phyloP scores from a whole-genome alignment of 2,329 filamentous ascomycete species.

The Aspergillus transmontanensis region DNA sequence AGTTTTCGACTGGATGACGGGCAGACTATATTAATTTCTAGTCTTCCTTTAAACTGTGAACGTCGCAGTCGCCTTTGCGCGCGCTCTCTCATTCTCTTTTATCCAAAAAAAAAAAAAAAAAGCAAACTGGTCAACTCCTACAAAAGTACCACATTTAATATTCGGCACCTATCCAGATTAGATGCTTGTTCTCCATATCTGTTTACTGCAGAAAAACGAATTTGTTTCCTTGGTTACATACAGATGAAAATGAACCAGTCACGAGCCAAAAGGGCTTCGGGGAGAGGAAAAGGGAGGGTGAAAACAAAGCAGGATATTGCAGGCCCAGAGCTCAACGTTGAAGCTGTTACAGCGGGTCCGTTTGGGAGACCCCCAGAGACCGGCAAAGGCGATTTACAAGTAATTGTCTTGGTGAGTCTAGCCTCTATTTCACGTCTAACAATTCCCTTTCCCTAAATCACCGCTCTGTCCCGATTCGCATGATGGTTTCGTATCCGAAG shows the following conservation, averaged over 20 bases:
- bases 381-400: conserved; percentile 54
- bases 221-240: background rate
- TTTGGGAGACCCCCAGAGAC: background rate
- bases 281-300: background rate
- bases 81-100: background rate
- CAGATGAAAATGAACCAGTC: background rate
- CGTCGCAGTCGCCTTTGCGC: background rate
- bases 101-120: background rate
- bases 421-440: background rate
- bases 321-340: background rate
- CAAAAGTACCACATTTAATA: background rate
- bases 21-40: background rate
- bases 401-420: conserved; percentile 71
- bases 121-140: background rate
- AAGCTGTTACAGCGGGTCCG: background rate
- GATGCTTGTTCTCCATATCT: background rate
- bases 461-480: background rate
- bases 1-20: background rate
- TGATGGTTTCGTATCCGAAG: background rate
- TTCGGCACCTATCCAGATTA: background rate
- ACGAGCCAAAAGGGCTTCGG: background rate
- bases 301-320: background rate
- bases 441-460: conserved; percentile 1
- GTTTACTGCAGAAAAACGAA: background rate
- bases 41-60: background rate